Evolutionary conservation across 805 yeast genomes (phyloP), one percentile per base, ranked within the genome.

Genomic region (Tetrapisispora namnaoensis): DNA sequence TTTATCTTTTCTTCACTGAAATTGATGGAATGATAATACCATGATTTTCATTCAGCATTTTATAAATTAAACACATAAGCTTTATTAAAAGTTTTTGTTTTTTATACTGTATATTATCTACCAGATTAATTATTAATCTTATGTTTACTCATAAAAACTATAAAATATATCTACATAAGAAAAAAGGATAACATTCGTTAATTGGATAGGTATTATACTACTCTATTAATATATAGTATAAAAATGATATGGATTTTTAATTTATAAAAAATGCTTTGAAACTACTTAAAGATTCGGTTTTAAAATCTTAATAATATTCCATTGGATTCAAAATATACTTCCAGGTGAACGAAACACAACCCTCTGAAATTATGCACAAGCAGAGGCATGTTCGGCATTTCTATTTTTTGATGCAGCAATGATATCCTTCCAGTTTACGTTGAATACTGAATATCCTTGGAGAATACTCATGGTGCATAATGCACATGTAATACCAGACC

Each of bases 401-500:
- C 67, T 57, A 16, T 41, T 40, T 42, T 55, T 60, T 27, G 67
- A 67, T 8, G 62, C 65, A 14, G 50, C 43, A 14, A 65, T 54
- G 11, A 64, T 56, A 17, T 57, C 56, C 14, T 47, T 45, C 67
- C 67, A 63, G 48, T 65, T 57, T 43, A 65, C 62, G 42, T 62
- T 59, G 55, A 65, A 65, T 8, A 65, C 68, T 2, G 68, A 65
- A 49, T 55, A 58, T 20, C 67, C 57, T 57, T 65, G 69, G 45
- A 56, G 63, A 34, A 62, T 45, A 52, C 68, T 63, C 69, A 65
- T 65, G 30, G 60, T 53, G 3, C 63, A 46, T 36, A 65, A 55
- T 16, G 67, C 69, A 45, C 59, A 55, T 1, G 62, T 61, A 27
- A 65, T 62, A 38, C 86, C 83, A 35, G 75, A 63, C 90, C 90